phyloP scores from a whole-genome alignment of 805 yeast species.

The Candida ulmi region DNA sequence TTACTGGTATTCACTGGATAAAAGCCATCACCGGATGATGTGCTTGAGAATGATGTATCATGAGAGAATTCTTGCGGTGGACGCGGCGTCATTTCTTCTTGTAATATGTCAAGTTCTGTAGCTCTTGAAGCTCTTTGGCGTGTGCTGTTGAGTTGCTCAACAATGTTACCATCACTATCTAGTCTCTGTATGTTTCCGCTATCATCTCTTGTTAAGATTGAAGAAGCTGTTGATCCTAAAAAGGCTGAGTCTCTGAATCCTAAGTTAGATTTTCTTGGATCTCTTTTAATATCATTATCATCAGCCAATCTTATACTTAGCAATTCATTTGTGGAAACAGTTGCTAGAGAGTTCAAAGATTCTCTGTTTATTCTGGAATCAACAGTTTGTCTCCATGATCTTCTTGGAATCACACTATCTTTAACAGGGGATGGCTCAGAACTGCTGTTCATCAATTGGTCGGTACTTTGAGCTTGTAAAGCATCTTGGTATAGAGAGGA shows the following conservation, averaged over 20 bases:
- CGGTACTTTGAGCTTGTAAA: conserved; percentile 33
- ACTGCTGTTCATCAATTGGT: conserved; percentile 26
- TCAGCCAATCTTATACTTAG: conserved; percentile 74
- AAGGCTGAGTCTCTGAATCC: conserved; percentile 38
- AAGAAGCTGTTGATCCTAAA: conserved; percentile 22
- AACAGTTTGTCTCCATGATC: conserved; percentile 53
- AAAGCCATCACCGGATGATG: conserved; percentile 17
- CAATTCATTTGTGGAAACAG: conserved; percentile 81
- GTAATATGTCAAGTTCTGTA: conserved; percentile 19
- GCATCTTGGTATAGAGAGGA: conserved; percentile 33
- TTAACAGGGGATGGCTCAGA: conserved; percentile 7
- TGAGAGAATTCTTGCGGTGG: conserved; percentile 5
- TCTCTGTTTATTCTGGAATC: conserved; percentile 40
- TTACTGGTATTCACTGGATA: conserved; percentile 15
- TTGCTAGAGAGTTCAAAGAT: conserved; percentile 68
- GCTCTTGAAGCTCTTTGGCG: conserved; percentile 18
- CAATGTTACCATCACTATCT: conserved; percentile 25
- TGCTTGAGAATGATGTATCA: conserved; percentile 18
- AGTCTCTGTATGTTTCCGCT: conserved; percentile 23
- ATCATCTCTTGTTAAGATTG: conserved; percentile 21
- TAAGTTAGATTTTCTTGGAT: conserved; percentile 35
- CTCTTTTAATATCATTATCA: conserved; percentile 40
- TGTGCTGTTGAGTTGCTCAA: conserved; percentile 8
- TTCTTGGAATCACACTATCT: conserved; percentile 28
- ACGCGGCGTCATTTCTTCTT: conserved; percentile 18